Conservation (phyloP, 148 eudicot genomes). For the Camellia granthamiana region DNA sequence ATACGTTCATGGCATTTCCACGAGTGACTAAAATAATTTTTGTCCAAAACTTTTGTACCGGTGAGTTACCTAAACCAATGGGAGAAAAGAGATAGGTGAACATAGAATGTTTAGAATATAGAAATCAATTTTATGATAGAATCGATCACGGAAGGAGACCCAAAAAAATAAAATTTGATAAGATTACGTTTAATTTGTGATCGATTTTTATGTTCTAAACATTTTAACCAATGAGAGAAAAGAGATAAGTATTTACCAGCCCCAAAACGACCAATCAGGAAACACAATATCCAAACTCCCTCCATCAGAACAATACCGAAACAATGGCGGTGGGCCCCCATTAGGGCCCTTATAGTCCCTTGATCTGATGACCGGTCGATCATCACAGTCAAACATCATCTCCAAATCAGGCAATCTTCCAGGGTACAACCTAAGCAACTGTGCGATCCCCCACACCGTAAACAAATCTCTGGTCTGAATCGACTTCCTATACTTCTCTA, state of each 20-base stretch:
- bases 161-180: too few species aligned
- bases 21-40: too few species aligned
- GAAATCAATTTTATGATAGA: too few species aligned
- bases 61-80: too few species aligned
- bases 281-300: conserved; percentile 58
- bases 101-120: too few species aligned
- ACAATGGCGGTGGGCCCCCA: conserved; percentile 55
- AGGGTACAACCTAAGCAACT: conserved; percentile 53
- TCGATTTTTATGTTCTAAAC: too few species aligned
- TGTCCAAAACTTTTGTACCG: too few species aligned
- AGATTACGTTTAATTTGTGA: too few species aligned
- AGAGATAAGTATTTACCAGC: conserved; percentile 38
- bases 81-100: too few species aligned
- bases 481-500: conserved; percentile 45
- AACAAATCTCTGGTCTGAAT: conserved; percentile 56
- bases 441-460: conserved; percentile 66
- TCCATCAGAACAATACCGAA: conserved; percentile 56
- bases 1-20: too few species aligned
- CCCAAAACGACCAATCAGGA: conserved; percentile 86
- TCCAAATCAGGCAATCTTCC: conserved; percentile 66
- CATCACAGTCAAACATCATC: conserved; percentile 57
- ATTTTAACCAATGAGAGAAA: background rate
- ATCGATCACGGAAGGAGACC: too few species aligned
- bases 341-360: conserved; percentile 20
- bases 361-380: conserved; percentile 38